These are phyloP conservation scores for Hypoxylon fragiforme DNA, from an alignment of 495 filamentous ascomycete genomes.

Conservation along the genomic window DNA sequence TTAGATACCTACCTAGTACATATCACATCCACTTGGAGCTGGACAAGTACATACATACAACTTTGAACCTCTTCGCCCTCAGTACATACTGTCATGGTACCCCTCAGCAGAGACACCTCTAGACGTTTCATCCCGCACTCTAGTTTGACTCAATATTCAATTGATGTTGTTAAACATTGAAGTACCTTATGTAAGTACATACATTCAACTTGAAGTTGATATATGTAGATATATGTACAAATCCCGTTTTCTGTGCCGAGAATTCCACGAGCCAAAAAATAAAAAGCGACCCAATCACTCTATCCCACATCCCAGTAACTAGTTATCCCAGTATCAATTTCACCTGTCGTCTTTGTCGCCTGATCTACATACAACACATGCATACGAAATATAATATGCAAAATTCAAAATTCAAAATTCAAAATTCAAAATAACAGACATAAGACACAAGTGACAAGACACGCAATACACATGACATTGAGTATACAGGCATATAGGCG, in stretches of 20 bases:
- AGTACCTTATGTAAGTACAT: constrained; percentile 1
- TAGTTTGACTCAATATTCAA: background rate
- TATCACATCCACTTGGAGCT: too few species aligned
- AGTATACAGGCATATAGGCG: background rate
- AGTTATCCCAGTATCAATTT: constrained; percentile 19
- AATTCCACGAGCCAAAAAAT: constrained; percentile 4
- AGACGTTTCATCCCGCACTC: constrained; percentile 2
- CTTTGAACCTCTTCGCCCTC: too few species aligned
- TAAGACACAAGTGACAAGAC: too few species aligned
- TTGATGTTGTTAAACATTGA: too few species aligned
- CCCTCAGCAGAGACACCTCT: constrained; percentile 16
- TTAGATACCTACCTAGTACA: constrained; percentile 3
- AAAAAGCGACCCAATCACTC: constrained; percentile 18
- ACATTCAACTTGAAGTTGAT: too few species aligned
- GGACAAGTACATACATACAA: too few species aligned
- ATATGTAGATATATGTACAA: too few species aligned
- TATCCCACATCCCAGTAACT: constrained; percentile 23
- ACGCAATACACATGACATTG: background rate
- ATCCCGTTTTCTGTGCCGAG: background rate
- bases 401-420: too few species aligned
- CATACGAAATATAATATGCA: too few species aligned
- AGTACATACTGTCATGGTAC: too few species aligned
- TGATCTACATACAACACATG: too few species aligned
- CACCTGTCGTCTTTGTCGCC: constrained; percentile 13
- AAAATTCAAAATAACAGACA: too few species aligned